Percentiles rank a stretch among this genome's conserved stretches.
Conservation (phyloP, 208 protist species). For the Leptomonas pyrrhocoris region DNA sequence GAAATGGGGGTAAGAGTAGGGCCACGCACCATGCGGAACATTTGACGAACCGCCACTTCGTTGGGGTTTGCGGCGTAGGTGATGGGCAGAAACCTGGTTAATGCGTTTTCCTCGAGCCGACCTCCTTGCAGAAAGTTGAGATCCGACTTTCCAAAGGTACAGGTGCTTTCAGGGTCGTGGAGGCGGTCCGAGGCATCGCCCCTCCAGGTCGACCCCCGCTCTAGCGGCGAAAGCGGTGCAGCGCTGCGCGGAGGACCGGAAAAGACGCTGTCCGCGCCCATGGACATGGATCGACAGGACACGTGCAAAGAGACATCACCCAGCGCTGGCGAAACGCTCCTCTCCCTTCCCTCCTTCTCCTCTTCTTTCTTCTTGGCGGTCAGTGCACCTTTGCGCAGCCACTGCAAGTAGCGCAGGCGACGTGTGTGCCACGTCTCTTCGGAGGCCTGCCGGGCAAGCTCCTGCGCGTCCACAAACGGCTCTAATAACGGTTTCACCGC, state of each 20-base stretch:
- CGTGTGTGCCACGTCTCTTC: constrained; percentile 30
- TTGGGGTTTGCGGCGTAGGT: constrained; percentile 17
- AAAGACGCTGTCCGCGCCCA: too few species aligned
- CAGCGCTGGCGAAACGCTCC: neutral
- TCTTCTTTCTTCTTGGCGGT: neutral
- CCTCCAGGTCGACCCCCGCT: neutral
- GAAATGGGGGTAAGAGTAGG: neutral
- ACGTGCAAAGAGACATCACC: neutral
- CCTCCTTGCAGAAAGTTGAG: neutral
- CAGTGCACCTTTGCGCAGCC: constrained; percentile 21
- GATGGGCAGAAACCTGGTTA: neutral
- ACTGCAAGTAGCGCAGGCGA: constrained; percentile 23
- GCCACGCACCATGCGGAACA: constrained; percentile 19
- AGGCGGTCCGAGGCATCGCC: neutral
- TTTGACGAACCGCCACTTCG: constrained; percentile 23
- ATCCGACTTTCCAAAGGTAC: neutral
- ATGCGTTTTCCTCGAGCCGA: neutral
- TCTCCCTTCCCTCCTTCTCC: neutral
- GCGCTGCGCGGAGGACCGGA: too few species aligned
- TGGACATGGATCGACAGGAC: neutral
- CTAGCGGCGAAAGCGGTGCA: neutral
- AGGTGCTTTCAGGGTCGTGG: neutral
- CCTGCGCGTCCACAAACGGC: constrained; percentile 21
- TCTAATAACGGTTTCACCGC: constrained; percentile 23
- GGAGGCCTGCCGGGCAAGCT: constrained; percentile 6